Evolutionary conservation across 495 filamentous ascomycete genomes (phyloP).

Genomic region (Mycothermus thermophilus): DNA sequence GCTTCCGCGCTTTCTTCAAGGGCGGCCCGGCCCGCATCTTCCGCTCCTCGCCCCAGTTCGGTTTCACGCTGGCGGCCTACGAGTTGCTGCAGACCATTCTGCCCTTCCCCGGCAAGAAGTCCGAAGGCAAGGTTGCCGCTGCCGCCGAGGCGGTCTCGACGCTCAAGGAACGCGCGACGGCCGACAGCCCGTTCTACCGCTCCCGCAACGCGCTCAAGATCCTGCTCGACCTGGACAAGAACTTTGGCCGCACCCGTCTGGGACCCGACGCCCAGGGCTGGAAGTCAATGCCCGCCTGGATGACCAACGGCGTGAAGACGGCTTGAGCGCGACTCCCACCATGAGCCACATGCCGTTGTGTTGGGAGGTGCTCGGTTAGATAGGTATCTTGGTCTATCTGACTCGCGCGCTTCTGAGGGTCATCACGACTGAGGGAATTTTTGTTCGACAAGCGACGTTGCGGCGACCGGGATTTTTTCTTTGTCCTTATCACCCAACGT

Average conservation of each 20-base stretch:
- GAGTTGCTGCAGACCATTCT: conserved; percentile 75
- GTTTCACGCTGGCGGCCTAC: conserved; percentile 90
- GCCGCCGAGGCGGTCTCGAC: conserved; percentile 23
- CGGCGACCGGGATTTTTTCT: too few relatives aligned
- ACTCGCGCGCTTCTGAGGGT: too few relatives aligned
- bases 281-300: conserved; percentile 31
- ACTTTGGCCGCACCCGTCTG: conserved; percentile 60
- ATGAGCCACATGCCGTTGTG: neutral
- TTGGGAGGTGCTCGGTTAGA: neutral
- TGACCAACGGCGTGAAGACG: conserved; percentile 16
- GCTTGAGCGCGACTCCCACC: conserved; percentile 1
- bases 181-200: conserved; percentile 61
- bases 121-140: conserved; percentile 25
- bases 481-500: too few relatives aligned
- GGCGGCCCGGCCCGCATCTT: conserved; percentile 89
- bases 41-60: conserved; percentile 91
- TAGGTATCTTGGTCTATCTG: too few relatives aligned
- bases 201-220: conserved; percentile 94
- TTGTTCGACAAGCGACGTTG: too few relatives aligned
- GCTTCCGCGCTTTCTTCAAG: conserved; percentile 95
- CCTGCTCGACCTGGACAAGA: conserved; percentile 83
- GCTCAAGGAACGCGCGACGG: conserved; percentile 38
- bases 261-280: conserved; percentile 38
- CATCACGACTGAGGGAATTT: too few relatives aligned
- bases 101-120: conserved; percentile 57